Conservation (phyloP, 306 rosid species). For the Prunus campanulata region DNA sequence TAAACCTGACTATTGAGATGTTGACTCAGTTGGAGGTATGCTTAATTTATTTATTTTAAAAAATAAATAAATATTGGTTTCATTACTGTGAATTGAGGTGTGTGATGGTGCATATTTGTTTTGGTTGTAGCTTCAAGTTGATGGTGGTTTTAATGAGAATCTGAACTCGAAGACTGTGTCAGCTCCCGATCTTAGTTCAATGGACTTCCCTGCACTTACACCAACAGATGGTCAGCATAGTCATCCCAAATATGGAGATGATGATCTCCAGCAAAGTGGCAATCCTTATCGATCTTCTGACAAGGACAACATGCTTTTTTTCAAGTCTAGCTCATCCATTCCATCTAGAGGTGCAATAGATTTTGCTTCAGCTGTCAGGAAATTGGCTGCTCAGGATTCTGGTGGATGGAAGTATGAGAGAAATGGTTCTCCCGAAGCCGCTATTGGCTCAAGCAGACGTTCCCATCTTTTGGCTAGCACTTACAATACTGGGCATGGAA, state of each 20-base stretch:
- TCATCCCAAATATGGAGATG: conserved; percentile 61
- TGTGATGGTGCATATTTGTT: conserved; percentile 22
- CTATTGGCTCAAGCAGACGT: conserved; percentile 84
- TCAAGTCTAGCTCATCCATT: conserved; percentile 64
- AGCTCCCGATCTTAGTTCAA: conserved; percentile 69
- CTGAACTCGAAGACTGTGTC: conserved; percentile 64
- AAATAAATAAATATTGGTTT: conserved; percentile 4
- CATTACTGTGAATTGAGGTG: conserved; percentile 7
- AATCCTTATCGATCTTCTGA: conserved; percentile 59
- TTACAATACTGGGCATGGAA: conserved; percentile 64
- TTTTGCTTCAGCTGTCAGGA: conserved; percentile 92
- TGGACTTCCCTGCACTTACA: conserved; percentile 86
- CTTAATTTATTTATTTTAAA: conserved; percentile 9
- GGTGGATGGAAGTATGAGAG: conserved; percentile 87
- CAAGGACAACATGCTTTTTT: conserved; percentile 67
- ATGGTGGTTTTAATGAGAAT: conserved; percentile 69
- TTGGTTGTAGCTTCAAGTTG: conserved; percentile 84
- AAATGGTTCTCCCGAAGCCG: conserved; percentile 62
- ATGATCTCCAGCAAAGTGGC: conserved; percentile 62
- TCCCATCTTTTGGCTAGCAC: conserved; percentile 58
- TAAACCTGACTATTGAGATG: conserved; percentile 84
- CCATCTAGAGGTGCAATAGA: conserved; percentile 76
- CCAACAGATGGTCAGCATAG: conserved; percentile 53
- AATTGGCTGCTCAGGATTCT: conserved; percentile 88
- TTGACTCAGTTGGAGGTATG: conserved; percentile 93